Evolutionary conservation across 441 rosid species (phyloP).

Genomic region (Pelargonium australe): DNA sequence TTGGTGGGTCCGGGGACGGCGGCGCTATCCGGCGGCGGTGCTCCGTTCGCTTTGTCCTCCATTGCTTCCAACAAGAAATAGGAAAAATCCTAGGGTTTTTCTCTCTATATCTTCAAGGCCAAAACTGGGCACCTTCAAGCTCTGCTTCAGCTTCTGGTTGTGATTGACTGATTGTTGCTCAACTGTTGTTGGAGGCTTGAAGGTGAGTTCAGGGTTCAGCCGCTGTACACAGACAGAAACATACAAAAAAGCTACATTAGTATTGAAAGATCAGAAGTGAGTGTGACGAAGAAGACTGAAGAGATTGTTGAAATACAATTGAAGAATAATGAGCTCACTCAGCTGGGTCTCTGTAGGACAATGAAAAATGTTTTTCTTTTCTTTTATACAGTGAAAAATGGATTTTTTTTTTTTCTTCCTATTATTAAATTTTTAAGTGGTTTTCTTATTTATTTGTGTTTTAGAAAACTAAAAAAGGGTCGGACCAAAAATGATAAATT

Average conservation of each 20-base stretch:
- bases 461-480: too few species aligned
- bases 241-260: background rate
- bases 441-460: too few species aligned
- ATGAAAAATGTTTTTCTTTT: background rate
- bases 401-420: too few species aligned
- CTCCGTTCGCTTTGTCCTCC: constrained; percentile 39
- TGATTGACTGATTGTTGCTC: too few species aligned
- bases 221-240: background rate
- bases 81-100: background rate
- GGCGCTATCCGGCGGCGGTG: constrained; percentile 26
- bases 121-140: too few species aligned
- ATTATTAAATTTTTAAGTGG: too few species aligned
- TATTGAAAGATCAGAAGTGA: background rate
- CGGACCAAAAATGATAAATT: too few species aligned
- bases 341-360: background rate
- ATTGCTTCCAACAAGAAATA: constrained; percentile 14
- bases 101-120: background rate
- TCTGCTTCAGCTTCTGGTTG: too few species aligned
- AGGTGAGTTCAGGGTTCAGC: background rate
- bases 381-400: too few species aligned
- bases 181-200: background rate
- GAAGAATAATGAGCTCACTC: background rate
- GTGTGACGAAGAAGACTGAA: background rate
- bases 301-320: background rate
- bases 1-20: constrained; percentile 51